Percentiles rank a stretch among this genome's conserved stretches.
These are phyloP conservation scores for Rhizopogon vulgaris DNA, from an alignment of 768 basidiomycete genomes.

Conservation along the genomic window DNA sequence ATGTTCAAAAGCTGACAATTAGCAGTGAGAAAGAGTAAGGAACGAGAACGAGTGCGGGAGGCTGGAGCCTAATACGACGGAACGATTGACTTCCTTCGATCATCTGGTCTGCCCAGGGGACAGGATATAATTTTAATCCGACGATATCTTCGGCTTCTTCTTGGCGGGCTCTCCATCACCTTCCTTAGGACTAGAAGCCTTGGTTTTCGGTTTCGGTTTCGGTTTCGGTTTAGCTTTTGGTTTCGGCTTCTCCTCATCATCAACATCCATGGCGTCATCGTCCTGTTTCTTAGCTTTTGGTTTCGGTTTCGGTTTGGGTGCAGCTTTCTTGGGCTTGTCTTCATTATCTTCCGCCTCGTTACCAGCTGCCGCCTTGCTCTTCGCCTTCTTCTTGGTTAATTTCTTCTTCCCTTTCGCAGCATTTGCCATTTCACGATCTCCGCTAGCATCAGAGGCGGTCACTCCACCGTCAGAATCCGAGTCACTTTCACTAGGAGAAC, in stretches of 20 bases:
- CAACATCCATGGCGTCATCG: constrained; percentile 45
- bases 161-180: constrained; percentile 52
- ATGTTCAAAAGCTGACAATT: neutral
- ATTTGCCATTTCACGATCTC: constrained; percentile 59
- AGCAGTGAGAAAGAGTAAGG: neutral
- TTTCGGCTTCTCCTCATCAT: constrained; percentile 25
- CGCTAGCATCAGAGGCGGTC: constrained; percentile 81
- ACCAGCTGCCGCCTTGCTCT: constrained; percentile 28
- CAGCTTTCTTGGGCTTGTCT: constrained; percentile 39
- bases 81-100: no score
- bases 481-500: constrained; percentile 79
- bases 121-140: neutral
- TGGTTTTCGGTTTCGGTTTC: constrained; percentile 37
- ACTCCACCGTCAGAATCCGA: constrained; percentile 58
- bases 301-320: constrained; percentile 38
- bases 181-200: constrained; percentile 27
- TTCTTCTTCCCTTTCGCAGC: constrained; percentile 30
- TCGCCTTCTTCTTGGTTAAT: constrained; percentile 36
- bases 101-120: no score
- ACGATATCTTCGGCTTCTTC: constrained; percentile 66
- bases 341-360: constrained; percentile 31
- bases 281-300: constrained; percentile 36
- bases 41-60: neutral
- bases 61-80: neutral
- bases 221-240: constrained; percentile 35